These are phyloP conservation scores for Ganoderma lucidum DNA, from an alignment of 1,284 basidiomycete genomes.

Conservation along the genomic window DNA sequence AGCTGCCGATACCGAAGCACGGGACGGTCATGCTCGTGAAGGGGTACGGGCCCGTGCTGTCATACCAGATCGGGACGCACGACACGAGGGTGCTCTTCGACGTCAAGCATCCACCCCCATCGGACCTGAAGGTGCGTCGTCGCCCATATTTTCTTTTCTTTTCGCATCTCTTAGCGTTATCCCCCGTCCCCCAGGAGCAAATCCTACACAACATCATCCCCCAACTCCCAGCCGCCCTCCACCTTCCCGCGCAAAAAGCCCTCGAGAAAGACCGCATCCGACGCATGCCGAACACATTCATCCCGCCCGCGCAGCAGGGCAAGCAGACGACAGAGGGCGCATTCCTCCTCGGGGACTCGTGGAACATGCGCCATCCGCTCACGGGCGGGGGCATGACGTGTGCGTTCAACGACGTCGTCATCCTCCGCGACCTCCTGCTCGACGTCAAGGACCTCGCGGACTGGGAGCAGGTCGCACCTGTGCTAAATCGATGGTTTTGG, in stretches of 20 bases:
- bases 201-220: constrained; percentile 80
- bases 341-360: constrained; percentile 93
- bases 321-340: constrained; percentile 70
- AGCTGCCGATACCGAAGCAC: constrained; percentile 83
- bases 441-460: constrained; percentile 59
- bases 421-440: constrained; percentile 71
- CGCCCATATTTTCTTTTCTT: not conserved
- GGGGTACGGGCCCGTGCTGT: constrained; percentile 82
- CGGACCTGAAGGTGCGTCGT: constrained; percentile 73
- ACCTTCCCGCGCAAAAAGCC: constrained; percentile 66
- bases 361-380: constrained; percentile 99
- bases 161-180: not conserved
- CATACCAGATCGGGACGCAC: constrained; percentile 84
- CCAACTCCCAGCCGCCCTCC: constrained; percentile 78
- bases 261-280: constrained; percentile 79
- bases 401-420: constrained; percentile 84
- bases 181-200: constrained; percentile 56
- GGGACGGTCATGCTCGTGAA: constrained; percentile 87
- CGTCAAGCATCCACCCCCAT: constrained; percentile 86
- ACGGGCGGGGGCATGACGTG: constrained; percentile 99
- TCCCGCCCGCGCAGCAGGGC: constrained; percentile 84
- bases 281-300: constrained; percentile 96
- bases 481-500: constrained; percentile 86
- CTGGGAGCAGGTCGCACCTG: constrained; percentile 67
- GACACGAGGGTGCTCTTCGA: constrained; percentile 95